These are phyloP conservation scores for Penicillium sp. DNA, from an alignment of 2,329 filamentous ascomycete genomes.

Conservation along the genomic window DNA sequence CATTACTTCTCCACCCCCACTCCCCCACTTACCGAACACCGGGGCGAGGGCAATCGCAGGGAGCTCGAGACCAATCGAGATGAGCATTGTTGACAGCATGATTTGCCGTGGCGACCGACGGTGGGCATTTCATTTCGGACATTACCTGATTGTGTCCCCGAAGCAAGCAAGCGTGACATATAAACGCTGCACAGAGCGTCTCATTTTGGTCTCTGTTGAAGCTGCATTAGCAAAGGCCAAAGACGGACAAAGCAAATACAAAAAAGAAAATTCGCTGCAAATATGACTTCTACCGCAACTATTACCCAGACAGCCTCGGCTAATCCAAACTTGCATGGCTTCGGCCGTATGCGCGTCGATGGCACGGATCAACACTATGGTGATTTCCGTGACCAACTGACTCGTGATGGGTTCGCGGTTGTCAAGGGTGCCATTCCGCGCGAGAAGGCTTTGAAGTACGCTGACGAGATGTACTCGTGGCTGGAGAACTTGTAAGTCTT, in stretches of 20 bases:
- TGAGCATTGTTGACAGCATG: not conserved
- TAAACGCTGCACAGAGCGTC: not conserved
- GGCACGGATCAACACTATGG: slow-evolving; percentile 22
- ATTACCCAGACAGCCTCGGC: slow-evolving; percentile 1
- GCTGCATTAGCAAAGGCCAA: not conserved
- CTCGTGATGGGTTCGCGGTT: slow-evolving; percentile 50
- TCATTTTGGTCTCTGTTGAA: not conserved
- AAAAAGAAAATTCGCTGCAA: not conserved
- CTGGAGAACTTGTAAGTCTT: slow-evolving; percentile 29
- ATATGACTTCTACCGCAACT: slow-evolving; percentile 24
- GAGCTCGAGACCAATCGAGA: not conserved
- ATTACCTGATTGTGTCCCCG: not conserved
- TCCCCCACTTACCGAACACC: slow-evolving; percentile 17
- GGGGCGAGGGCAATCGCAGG: not conserved
- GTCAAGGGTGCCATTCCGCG: slow-evolving; percentile 52
- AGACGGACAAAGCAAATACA: not conserved
- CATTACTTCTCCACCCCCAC: slow-evolving; percentile 5
- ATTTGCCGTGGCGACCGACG: not conserved
- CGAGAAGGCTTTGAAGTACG: slow-evolving; percentile 41
- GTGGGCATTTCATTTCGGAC: not conserved
- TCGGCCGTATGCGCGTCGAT: slow-evolving; percentile 24
- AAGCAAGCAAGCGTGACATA: not conserved
- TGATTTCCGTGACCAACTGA: slow-evolving; percentile 33
- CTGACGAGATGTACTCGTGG: slow-evolving; percentile 28
- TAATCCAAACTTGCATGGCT: slow-evolving; percentile 13